phyloP scores from a whole-genome alignment of 164 flowering plant species.

The Tetrastigma voinierianum region DNA sequence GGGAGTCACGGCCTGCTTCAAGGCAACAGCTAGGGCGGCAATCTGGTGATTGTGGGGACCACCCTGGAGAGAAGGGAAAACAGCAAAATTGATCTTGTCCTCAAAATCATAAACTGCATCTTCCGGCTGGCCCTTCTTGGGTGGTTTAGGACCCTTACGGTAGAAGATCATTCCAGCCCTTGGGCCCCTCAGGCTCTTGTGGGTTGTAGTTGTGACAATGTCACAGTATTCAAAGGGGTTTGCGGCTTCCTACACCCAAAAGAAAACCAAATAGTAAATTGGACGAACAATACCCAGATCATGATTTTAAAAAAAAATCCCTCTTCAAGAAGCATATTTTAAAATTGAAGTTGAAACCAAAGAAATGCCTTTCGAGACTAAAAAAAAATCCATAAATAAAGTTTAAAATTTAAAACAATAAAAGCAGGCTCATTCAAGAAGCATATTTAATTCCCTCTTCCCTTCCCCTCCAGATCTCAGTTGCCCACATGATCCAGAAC shows the following conservation, averaged over 20 bases:
- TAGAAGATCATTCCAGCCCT: constrained; percentile 99
- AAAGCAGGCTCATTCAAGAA: too few relatives aligned
- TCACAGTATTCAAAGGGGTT: constrained; percentile 96
- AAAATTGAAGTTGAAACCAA: too few relatives aligned
- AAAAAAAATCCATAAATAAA: too few relatives aligned
- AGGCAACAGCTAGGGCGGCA: constrained; percentile 95
- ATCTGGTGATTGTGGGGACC: constrained; percentile 99
- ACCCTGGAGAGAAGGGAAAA: constrained; percentile 98
- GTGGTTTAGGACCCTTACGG: constrained; percentile 96
- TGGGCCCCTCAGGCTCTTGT: constrained; percentile 98
- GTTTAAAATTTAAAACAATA: too few relatives aligned
- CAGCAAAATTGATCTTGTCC: constrained; percentile 95
- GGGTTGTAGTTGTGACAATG: constrained; percentile 97
- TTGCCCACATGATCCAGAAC: too few relatives aligned
- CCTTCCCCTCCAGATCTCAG: too few relatives aligned
- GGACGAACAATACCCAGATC: not conserved
- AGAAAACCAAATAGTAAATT: not conserved
- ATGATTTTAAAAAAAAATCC: too few relatives aligned
- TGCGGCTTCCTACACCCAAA: constrained; percentile 79
- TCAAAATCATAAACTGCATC: constrained; percentile 92
- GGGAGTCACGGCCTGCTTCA: constrained; percentile 81
- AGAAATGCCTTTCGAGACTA: too few relatives aligned
- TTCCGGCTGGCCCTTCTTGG: constrained; percentile 99
- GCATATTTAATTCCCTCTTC: too few relatives aligned
- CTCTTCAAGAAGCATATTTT: too few relatives aligned